Evolutionary conservation across 129 eudicot species (phyloP).

Genomic region (Cynara cardunculus): DNA sequence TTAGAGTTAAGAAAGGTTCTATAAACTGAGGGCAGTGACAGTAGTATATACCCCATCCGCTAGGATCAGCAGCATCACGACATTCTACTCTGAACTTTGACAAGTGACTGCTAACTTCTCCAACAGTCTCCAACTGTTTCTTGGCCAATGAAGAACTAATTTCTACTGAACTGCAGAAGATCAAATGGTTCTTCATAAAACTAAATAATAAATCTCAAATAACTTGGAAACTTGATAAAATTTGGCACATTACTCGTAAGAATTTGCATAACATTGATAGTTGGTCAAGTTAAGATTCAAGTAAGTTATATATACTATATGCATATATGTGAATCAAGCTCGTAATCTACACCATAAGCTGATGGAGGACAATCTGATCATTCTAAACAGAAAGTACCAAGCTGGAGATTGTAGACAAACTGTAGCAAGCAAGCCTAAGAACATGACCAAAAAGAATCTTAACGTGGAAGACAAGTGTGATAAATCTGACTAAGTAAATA

Average conservation of each 20-base stretch:
- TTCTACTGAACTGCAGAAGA: slow-evolving; percentile 82
- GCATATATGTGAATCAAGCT: not conserved
- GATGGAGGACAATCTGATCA: not conserved
- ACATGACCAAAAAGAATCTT: no score
- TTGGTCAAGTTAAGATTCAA: not conserved
- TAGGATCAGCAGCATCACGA: slow-evolving; percentile 91
- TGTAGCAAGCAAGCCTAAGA: no score
- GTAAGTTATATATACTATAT: not conserved
- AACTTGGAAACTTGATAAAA: not conserved
- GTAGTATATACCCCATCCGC: slow-evolving; percentile 81
- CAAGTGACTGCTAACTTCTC: slow-evolving; percentile 79
- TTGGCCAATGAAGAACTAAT: slow-evolving; percentile 90
- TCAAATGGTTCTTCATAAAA: not conserved
- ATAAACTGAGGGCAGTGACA: not conserved
- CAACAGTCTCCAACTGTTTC: slow-evolving; percentile 84
- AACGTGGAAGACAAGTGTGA: not conserved
- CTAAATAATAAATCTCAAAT: not conserved
- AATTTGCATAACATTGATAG: not conserved
- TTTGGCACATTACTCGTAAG: not conserved
- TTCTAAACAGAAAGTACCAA: not conserved
- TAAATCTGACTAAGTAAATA: not conserved
- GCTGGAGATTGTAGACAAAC: no score
- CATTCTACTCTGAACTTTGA: slow-evolving; percentile 75
- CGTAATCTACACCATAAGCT: no score
- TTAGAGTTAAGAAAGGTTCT: not conserved